Evolutionary conservation across 306 rosid species (phyloP).

Genomic region (Rubus parviflorus): DNA sequence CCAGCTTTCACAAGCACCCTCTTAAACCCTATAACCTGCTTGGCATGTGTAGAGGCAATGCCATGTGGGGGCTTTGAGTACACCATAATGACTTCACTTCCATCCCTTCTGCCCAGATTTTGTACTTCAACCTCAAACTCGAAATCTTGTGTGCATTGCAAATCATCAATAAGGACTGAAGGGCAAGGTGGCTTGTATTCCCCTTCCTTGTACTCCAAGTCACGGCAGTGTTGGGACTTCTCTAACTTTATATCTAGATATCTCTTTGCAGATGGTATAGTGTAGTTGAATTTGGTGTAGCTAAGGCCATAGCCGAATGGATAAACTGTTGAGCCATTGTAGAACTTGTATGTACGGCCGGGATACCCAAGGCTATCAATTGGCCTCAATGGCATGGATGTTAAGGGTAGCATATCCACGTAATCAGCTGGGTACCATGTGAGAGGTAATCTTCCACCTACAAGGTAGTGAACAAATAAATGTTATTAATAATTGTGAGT

Average conservation of each 20-base stretch:
- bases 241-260: slow-evolving; percentile 4
- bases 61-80: slow-evolving; percentile 33
- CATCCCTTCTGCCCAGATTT: slow-evolving; percentile 27
- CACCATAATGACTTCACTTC: slow-evolving; percentile 25
- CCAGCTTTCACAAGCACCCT: slow-evolving; percentile 30
- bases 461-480: neutral
- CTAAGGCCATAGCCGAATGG: slow-evolving; percentile 41
- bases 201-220: neutral
- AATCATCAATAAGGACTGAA: slow-evolving; percentile 25
- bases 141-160: slow-evolving; percentile 13
- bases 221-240: slow-evolving; percentile 23
- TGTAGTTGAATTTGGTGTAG: slow-evolving; percentile 30
- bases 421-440: slow-evolving; percentile 35
- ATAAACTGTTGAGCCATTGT: slow-evolving; percentile 31
- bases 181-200: slow-evolving; percentile 14
- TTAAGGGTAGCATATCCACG: slow-evolving; percentile 30
- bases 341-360: slow-evolving; percentile 40
- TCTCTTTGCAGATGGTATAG: slow-evolving; percentile 12
- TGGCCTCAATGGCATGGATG: slow-evolving; percentile 36
- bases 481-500: neutral
- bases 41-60: slow-evolving; percentile 12
- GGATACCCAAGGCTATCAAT: slow-evolving; percentile 31
- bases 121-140: slow-evolving; percentile 16
- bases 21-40: slow-evolving; percentile 37
- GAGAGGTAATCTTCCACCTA: slow-evolving; percentile 44